Evolutionary conservation across 2,329 filamentous ascomycete genomes (phyloP), one percentile per base, ranked within the genome.

Genomic region (Fonsecaea pugnacius): DNA sequence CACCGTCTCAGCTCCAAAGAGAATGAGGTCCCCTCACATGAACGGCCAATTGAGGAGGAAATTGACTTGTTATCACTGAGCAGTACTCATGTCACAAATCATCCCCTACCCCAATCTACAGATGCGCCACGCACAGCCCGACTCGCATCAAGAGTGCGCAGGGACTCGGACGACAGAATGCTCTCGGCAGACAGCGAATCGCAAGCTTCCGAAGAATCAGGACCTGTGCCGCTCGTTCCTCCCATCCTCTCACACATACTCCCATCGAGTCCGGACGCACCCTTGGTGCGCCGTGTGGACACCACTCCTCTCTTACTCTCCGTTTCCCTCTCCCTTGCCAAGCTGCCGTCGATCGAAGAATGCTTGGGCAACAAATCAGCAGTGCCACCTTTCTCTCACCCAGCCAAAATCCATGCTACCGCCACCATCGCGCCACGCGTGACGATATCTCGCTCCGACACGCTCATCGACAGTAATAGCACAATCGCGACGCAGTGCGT

Each of bases 211-310:
- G 59, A 70, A 35, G 65, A 67, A 43, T 67, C 53, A 21, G 63
- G 66, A 51, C 14, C 66, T 18, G 52, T 66, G 1, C 68, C 64
- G 30, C 72, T 5, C 6, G 52, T 70, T 7, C 70, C 70, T 16
- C 69, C 70, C 3, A 70, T 71, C 14, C 58, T 70, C 16, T 69
- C 69, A 18, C 70, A 66, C 74, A 82, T 96, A 16, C 92, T 96
- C 70, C 80, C 81, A 2, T 76, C 78, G 32, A 75, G 77, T 2
- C 72, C 80, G 0, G 77, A 83, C 1, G 81, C 82, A 0, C 88
- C 90, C 0, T 80, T 96, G 3, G 89, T 97, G 62, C 89, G 94
- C 54, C 89, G 95, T 6, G 92, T 97, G 30, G 95, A 99, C 76
- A 96, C 89, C 9, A 87, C 91, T 1, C 87, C 91, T 62, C 84